A percentile compares a stretch with the other conserved stretches of the same genome.
Evolutionary conservation across 1,139 yeast species (phyloP).

Genomic region (Suhomyces bolitotheri): DNA sequence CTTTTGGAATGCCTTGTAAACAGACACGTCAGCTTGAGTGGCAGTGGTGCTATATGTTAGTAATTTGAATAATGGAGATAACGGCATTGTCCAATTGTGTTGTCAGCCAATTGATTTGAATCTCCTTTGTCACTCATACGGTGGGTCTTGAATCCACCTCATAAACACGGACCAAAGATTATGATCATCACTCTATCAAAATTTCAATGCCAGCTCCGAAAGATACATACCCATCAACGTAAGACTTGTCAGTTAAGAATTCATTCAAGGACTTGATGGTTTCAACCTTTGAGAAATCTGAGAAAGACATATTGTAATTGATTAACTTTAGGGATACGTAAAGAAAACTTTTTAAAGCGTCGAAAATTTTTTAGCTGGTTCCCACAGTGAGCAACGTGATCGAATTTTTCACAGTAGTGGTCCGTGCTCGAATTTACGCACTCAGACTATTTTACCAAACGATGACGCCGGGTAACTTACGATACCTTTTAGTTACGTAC

Average conservation of each 20-base stretch:
- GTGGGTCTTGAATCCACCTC: conserved; percentile 94
- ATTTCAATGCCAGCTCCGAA: conserved; percentile 16
- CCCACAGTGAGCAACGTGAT: conserved; percentile 12
- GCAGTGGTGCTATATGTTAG: conserved; percentile 66
- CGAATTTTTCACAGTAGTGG: conserved; percentile 2
- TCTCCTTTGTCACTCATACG: conserved; percentile 78
- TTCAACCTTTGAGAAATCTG: conserved; percentile 78
- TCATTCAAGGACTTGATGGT: conserved; percentile 83
- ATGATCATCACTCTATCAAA: conserved; percentile 57
- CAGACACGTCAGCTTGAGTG: conserved; percentile 94
- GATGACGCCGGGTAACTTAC: too few relatives aligned
- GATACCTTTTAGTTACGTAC: not conserved
- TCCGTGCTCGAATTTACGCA: too few relatives aligned
- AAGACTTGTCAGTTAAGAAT: conserved; percentile 87
- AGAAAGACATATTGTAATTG: conserved; percentile 58
- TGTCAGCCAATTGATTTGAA: conserved; percentile 47
- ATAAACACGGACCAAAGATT: conserved; percentile 93
- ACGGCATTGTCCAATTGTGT: conserved; percentile 6
- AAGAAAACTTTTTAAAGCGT: conserved; percentile 8
- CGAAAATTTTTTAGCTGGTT: conserved; percentile 10
- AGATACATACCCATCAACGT: conserved; percentile 82
- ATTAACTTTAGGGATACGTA: conserved; percentile 5
- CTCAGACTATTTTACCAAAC: too few relatives aligned
- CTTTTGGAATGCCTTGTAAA: conserved; percentile 91
- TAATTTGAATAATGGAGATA: conserved; percentile 13